These are phyloP conservation scores for Lolium rigidum DNA, from an alignment of 176 grass and related monocot genomes.

Conservation along the genomic window DNA sequence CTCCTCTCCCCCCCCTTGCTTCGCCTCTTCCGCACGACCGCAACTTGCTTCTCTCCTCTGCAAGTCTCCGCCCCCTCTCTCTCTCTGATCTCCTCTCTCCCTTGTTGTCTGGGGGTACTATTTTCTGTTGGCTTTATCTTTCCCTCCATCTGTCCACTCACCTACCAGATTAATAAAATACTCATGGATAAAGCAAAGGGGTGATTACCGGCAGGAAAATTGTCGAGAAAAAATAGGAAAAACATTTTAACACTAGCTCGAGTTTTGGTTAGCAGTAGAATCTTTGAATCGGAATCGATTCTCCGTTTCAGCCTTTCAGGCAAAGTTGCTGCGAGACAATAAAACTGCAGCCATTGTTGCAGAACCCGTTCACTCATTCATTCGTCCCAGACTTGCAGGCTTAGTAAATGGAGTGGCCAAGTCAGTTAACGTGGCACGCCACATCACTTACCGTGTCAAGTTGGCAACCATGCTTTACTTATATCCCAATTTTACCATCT, in stretches of 20 bases:
- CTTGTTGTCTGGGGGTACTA: slow-evolving; percentile 12
- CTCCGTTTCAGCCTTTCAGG: not conserved
- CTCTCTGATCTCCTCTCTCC: not conserved
- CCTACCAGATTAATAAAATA: slow-evolving; percentile 22
- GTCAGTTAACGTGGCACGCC: slow-evolving; percentile 6
- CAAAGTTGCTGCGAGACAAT: not conserved
- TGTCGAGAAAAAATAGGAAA: not conserved
- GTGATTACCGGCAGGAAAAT: slow-evolving; percentile 1
- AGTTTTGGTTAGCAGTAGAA: not conserved
- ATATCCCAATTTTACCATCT: not conserved
- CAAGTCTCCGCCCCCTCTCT: slow-evolving; percentile 23
- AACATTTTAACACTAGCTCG: not conserved
- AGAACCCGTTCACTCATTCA: slow-evolving; percentile 13
- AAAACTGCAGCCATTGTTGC: not conserved
- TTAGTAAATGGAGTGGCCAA: not conserved
- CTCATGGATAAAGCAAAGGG: slow-evolving; percentile 21
- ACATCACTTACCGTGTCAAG: slow-evolving; percentile 28
- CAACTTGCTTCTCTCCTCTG: slow-evolving; percentile 45
- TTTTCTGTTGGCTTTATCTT: slow-evolving; percentile 49
- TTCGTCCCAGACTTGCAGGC: not conserved
- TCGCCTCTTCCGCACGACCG: slow-evolving; percentile 41
- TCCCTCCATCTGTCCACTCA: slow-evolving; percentile 33
- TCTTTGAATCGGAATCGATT: slow-evolving; percentile 17
- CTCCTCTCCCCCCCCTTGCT: slow-evolving; percentile 46
- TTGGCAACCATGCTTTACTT: not conserved